Base-by-base conservation (phyloP, 352 stramenopile species). In the Vaucheria bursata region DNA sequence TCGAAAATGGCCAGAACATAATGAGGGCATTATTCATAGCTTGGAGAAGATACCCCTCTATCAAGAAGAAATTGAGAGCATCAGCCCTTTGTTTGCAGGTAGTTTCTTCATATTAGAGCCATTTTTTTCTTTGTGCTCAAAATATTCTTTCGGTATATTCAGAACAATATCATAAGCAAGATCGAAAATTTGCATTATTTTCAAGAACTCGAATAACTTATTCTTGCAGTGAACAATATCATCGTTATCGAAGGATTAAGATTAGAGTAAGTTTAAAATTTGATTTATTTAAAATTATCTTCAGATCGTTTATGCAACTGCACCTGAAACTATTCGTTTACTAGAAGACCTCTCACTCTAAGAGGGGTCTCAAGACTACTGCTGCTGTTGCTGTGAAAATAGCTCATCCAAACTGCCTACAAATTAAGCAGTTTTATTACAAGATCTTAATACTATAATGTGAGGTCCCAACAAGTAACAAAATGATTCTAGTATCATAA, bases 151-250 rank as follows among this genome's bases (percentile, higher is more conserved):
- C 18, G 29, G 59, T 34, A 6, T 69, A 29, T 8, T 69, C 92
- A 97, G 79, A 97, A 97, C 87, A 97, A 97, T 85, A 96, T 97
- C 78, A 97, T 97, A 77, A 83, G 90, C 6, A 89, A 90, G 52
- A 95, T 97, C 40, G 87, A 95, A 75, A 91, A 96, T 80, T 83
- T 97, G 68, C 89, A 90, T 81, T 90, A 96, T 77, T 88, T 97
- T 79, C 96, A 96, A 79, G 87, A 93, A 73, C 86, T 97, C 7
- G 88, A 94, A 75, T 97, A 97, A 85, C 87, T 97, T 33, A 97
- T 97, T 83, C 86, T 97, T 67, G 93, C 93, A 33, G 87, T 97
- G 12, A 97, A 97, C 85, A 97, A 97, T 79, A 90, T 97, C 70
- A 85, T 70, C 69, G 91, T 87, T 45, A 93, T 97, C 75, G 91